Conservation (phyloP, 2,329 filamentous ascomycete genomes). For the Neocatenulostroma microsporum region DNA sequence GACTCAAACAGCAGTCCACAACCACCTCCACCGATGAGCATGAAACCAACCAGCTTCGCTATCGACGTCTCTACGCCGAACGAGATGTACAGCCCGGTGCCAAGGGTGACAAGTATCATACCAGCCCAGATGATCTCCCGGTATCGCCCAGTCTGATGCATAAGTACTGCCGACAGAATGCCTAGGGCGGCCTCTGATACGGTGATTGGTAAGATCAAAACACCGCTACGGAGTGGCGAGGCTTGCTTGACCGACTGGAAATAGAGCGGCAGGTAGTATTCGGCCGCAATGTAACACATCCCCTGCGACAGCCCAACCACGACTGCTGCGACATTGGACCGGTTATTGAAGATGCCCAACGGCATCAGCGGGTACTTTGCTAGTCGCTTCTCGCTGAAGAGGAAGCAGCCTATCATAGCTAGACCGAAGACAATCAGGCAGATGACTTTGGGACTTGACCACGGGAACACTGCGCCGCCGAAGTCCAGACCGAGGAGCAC, state of each 20-base stretch:
- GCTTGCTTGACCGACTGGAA: slow-evolving; percentile 61
- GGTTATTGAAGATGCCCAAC: slow-evolving; percentile 50
- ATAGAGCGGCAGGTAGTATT: slow-evolving; percentile 67
- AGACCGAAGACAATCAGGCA: slow-evolving; percentile 47
- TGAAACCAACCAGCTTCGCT: slow-evolving; percentile 39
- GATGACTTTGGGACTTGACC: slow-evolving; percentile 49
- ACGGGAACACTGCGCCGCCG: slow-evolving; percentile 46
- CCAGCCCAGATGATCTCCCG: slow-evolving; percentile 41
- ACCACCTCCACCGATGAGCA: slow-evolving; percentile 46
- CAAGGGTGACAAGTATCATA: slow-evolving; percentile 35
- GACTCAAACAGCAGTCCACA: slow-evolving; percentile 47
- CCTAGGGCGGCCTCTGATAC: slow-evolving; percentile 38
- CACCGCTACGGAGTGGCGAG: slow-evolving; percentile 51
- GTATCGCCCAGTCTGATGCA: slow-evolving; percentile 45
- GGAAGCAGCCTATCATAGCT: slow-evolving; percentile 44
- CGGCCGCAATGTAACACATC: slow-evolving; percentile 53
- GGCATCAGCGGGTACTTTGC: slow-evolving; percentile 64
- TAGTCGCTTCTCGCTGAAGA: slow-evolving; percentile 55
- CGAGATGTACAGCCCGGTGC: slow-evolving; percentile 42
- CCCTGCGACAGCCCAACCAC: slow-evolving; percentile 42
- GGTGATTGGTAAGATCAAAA: slow-evolving; percentile 56
- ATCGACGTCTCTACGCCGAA: slow-evolving; percentile 32
- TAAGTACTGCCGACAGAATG: slow-evolving; percentile 42
- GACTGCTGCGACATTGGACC: slow-evolving; percentile 52
- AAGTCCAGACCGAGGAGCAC: slow-evolving; percentile 49